A percentile compares a stretch with the other conserved stretches of the same genome.
These are phyloP conservation scores for Saccharomycopsis schoenii DNA, from an alignment of 805 yeast genomes.

Conservation along the genomic window DNA sequence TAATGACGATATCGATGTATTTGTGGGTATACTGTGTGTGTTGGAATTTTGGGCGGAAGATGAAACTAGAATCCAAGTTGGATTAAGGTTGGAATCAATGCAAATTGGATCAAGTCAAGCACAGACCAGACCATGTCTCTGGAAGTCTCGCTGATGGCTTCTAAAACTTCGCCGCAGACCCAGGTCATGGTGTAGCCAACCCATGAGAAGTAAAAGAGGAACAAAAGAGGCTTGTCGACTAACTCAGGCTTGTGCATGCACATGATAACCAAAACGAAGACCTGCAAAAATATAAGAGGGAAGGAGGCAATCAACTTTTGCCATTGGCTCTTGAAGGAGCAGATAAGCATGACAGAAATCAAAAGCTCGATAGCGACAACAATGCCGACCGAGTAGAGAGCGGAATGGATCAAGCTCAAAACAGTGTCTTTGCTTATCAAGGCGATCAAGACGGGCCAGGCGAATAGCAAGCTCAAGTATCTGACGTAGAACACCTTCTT, in stretches of 20 bases:
- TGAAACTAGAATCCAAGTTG: not conserved
- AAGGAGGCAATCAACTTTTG: slow-evolving; percentile 5
- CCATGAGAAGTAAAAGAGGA: slow-evolving; percentile 8
- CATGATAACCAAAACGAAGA: slow-evolving; percentile 1
- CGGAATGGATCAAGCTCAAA: slow-evolving; percentile 1
- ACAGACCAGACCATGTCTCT: slow-evolving; percentile 11
- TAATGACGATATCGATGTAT: not conserved
- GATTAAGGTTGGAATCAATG: slow-evolving; percentile 2
- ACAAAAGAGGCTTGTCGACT: not conserved
- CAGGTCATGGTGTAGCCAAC: slow-evolving; percentile 1
- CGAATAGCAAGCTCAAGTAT: slow-evolving; percentile 11
- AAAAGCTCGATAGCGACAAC: slow-evolving; percentile 9
- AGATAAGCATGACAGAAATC: slow-evolving; percentile 11
- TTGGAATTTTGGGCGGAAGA: not conserved
- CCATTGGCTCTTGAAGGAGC: slow-evolving; percentile 11
- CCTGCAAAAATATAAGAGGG: slow-evolving; percentile 8
- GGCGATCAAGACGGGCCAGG: slow-evolving; percentile 12
- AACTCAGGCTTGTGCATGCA: not conserved
- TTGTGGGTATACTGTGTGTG: not conserved
- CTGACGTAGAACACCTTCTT: slow-evolving; percentile 13
- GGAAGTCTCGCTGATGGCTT: slow-evolving; percentile 3
- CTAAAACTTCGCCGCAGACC: slow-evolving; percentile 10
- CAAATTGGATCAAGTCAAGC: slow-evolving; percentile 13
- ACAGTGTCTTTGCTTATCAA: not conserved
- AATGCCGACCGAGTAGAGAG: not conserved